Evolutionary conservation across 768 basidiomycete species (phyloP).

Genomic region (Trichaptum fuscoviolaceum): DNA sequence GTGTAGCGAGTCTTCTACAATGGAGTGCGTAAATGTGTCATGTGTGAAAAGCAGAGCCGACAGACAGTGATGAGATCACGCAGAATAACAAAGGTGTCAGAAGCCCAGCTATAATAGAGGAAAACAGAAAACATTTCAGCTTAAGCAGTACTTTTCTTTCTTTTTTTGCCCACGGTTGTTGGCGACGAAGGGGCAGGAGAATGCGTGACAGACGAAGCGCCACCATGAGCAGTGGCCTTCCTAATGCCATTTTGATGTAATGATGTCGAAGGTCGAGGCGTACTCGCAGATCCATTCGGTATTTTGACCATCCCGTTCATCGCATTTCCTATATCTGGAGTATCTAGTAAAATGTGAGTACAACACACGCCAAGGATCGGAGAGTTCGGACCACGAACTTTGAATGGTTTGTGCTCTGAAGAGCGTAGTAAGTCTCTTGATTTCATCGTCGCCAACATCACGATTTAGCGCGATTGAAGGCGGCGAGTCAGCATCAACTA

Average conservation of each 20-base stretch:
- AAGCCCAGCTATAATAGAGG: constrained; percentile 11
- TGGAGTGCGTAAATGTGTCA: constrained; percentile 10
- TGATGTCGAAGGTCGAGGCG: constrained; percentile 7
- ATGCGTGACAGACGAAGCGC: constrained; percentile 12
- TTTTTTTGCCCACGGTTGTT: constrained; percentile 26
- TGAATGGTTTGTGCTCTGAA: constrained; percentile 50
- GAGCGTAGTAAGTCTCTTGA: constrained; percentile 53
- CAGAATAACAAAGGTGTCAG: constrained; percentile 16
- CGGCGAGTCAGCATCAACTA: constrained; percentile 28
- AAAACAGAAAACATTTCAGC: constrained; percentile 18
- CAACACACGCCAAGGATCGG: constrained; percentile 7
- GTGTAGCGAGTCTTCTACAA: constrained; percentile 2
- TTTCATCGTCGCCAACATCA: constrained; percentile 47
- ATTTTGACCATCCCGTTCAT: constrained; percentile 6
- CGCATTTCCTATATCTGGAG: constrained; percentile 11
- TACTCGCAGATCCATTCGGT: constrained; percentile 2
- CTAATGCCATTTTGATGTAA: constrained; percentile 8
- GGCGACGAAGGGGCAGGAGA: constrained; percentile 12
- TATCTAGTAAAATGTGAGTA: constrained; percentile 9
- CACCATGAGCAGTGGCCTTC: constrained; percentile 3
- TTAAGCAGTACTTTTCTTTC: constrained; percentile 25
- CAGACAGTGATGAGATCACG: constrained; percentile 23
- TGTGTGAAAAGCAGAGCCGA: constrained; percentile 9
- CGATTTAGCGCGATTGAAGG: constrained; percentile 18
- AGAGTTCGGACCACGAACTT: constrained; percentile 16